Evolutionary conservation across 768 basidiomycete species (phyloP).

Genomic region (Chiua virens): DNA sequence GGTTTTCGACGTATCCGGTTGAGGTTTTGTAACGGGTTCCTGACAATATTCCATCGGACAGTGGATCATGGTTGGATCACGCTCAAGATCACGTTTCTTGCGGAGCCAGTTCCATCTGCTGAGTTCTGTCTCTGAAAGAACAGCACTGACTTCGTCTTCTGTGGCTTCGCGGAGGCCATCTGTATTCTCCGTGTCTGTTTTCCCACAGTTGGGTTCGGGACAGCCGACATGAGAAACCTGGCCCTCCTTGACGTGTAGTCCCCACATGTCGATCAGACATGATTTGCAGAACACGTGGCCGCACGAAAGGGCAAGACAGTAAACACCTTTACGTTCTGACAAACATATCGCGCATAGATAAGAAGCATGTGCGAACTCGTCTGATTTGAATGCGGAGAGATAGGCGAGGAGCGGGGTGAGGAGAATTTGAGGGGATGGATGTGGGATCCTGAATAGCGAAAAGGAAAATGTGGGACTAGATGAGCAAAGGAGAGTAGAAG

Average conservation of each 20-base stretch:
- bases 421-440: slow-evolving; percentile 57
- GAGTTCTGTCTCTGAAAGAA: slow-evolving; percentile 64
- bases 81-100: slow-evolving; percentile 70
- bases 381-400: slow-evolving; percentile 46
- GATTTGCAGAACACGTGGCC: slow-evolving; percentile 81
- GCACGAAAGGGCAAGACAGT: slow-evolving; percentile 71
- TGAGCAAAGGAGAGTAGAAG: slow-evolving; percentile 32
- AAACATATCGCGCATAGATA: slow-evolving; percentile 81
- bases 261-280: slow-evolving; percentile 83
- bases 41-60: slow-evolving; percentile 85
- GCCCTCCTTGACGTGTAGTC: slow-evolving; percentile 76
- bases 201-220: slow-evolving; percentile 80
- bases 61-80: slow-evolving; percentile 75
- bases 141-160: slow-evolving; percentile 70
- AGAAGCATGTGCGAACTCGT: slow-evolving; percentile 60
- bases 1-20: slow-evolving; percentile 11
- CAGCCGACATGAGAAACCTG: slow-evolving; percentile 75
- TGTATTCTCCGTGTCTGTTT: slow-evolving; percentile 33
- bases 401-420: slow-evolving; percentile 47
- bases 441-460: slow-evolving; percentile 37
- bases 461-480: not conserved
- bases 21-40: slow-evolving; percentile 66
- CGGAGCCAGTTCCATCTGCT: slow-evolving; percentile 77
- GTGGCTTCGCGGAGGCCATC: slow-evolving; percentile 45
- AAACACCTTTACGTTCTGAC: slow-evolving; percentile 67